Percentiles rank a stretch among this genome's conserved stretches.
Evolutionary conservation across 1,284 basidiomycete species (phyloP).

Genomic region (Apiotrichum mycotoxinovorans): DNA sequence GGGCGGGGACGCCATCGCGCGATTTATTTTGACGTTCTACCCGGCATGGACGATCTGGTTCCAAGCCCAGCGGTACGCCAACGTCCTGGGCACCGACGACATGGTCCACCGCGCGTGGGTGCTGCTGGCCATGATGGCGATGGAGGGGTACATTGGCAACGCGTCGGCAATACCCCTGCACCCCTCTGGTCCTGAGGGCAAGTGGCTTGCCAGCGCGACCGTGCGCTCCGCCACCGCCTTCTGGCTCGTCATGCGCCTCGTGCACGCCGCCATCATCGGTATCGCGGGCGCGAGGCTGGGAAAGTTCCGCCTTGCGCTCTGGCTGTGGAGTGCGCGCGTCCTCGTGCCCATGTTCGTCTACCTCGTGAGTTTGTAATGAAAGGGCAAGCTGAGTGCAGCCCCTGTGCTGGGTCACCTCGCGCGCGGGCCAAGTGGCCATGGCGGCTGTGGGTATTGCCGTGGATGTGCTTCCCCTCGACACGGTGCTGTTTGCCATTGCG

Average conservation of each 20-base stretch:
- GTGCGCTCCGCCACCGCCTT: slow-evolving; percentile 26
- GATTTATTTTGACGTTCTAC: slow-evolving; percentile 35
- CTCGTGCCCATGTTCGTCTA: slow-evolving; percentile 40
- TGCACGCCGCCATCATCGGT: slow-evolving; percentile 6
- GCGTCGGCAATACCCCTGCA: slow-evolving; percentile 39
- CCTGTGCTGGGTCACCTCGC: slow-evolving; percentile 31
- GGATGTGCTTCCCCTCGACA: slow-evolving; percentile 19
- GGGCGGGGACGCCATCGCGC: slow-evolving; percentile 22
- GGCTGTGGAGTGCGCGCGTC: slow-evolving; percentile 23
- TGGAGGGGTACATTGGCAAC: slow-evolving; percentile 47
- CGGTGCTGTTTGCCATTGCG: slow-evolving; percentile 5
- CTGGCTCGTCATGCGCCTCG: slow-evolving; percentile 30
- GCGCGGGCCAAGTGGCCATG: slow-evolving; percentile 26
- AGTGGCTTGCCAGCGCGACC: slow-evolving; percentile 3
- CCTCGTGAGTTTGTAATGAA: slow-evolving; percentile 18
- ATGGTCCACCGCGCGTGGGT: slow-evolving; percentile 45
- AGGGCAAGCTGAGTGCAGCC: slow-evolving; percentile 18
- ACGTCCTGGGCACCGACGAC: slow-evolving; percentile 42
- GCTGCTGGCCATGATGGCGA: slow-evolving; percentile 40
- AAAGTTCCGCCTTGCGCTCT: slow-evolving; percentile 30
- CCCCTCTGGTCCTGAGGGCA: slow-evolving; percentile 2
- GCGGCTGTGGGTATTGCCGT: slow-evolving; percentile 23
- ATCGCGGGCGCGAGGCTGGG: slow-evolving; percentile 19
- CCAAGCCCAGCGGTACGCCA: slow-evolving; percentile 44
- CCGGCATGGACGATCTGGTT: slow-evolving; percentile 48